Percentiles rank a stretch among this genome's conserved stretches.
phyloP scores from a whole-genome alignment of 2,329 filamentous ascomycete species.

The Endoconidiophora laricicola region DNA sequence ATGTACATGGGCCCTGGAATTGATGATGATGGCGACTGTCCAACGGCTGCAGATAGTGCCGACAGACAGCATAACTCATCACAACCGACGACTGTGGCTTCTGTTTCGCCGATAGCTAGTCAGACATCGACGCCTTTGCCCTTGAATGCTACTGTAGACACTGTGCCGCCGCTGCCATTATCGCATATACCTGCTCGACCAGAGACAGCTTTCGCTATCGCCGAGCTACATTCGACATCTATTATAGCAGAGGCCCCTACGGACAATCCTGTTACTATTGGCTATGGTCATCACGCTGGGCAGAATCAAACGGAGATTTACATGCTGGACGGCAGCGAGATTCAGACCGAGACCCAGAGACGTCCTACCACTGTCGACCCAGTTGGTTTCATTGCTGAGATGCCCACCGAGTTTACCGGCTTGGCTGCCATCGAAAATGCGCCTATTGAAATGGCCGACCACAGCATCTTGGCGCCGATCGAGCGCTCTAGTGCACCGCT shows the following conservation, averaged over 20 bases:
- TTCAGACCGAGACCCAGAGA: constrained; percentile 17
- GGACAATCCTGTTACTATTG: no score
- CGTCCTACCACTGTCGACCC: constrained; percentile 20
- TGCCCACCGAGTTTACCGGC: constrained; percentile 28
- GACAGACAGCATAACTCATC: neutral
- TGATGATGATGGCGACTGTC: constrained; percentile 21
- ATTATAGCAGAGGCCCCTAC: no score
- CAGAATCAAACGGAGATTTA: constrained; percentile 15
- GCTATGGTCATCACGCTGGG: neutral
- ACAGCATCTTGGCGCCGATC: constrained; percentile 22
- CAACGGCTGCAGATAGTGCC: neutral
- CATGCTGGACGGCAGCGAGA: constrained; percentile 22
- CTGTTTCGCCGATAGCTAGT: constrained; percentile 5
- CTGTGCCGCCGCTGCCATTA: neutral
- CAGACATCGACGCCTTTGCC: constrained; percentile 5
- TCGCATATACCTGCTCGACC: neutral
- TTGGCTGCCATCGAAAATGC: constrained; percentile 25
- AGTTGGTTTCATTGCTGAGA: constrained; percentile 30
- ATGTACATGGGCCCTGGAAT: constrained; percentile 34
- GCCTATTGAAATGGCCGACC: constrained; percentile 30
- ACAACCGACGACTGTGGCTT: neutral
- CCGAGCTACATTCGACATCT: no score
- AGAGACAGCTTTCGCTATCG: neutral
- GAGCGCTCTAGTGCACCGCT: neutral
- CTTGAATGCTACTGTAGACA: no score